Conservation (phyloP, 2,329 filamentous ascomycete species). For the Paracorniculantispora psalliotae region DNA sequence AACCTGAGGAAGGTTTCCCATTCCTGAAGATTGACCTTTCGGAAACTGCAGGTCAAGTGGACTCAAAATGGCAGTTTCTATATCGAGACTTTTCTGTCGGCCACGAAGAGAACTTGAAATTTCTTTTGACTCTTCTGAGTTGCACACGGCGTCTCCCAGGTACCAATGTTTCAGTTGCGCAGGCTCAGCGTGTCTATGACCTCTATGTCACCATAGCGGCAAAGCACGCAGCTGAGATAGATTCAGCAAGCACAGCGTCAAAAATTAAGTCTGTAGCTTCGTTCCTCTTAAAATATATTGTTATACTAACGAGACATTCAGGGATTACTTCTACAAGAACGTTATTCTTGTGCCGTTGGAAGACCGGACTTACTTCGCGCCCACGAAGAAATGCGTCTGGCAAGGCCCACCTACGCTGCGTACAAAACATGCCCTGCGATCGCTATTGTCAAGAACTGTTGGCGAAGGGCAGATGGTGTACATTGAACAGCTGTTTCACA, state of each 20-base stretch:
- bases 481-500: background rate
- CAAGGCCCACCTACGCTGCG: background rate
- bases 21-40: too few relatives aligned
- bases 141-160: background rate
- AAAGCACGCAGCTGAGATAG: background rate
- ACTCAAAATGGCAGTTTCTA: constrained; percentile 11
- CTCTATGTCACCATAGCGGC: background rate
- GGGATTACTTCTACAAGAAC: background rate
- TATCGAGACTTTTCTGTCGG: constrained; percentile 3
- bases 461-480: background rate
- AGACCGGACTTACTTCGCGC: background rate
- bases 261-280: background rate
- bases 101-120: background rate
- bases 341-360: background rate
- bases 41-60: background rate
- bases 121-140: background rate
- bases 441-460: background rate
- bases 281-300: too few relatives aligned
- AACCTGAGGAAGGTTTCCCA: too few relatives aligned
- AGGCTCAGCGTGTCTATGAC: background rate
- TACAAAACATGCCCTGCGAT: background rate
- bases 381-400: background rate
- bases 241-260: background rate
- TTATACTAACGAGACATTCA: background rate
- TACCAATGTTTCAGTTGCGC: background rate